These are phyloP conservation scores for Fusarium fujikuroi DNA, from an alignment of 2,329 filamentous ascomycete genomes.

Conservation along the genomic window DNA sequence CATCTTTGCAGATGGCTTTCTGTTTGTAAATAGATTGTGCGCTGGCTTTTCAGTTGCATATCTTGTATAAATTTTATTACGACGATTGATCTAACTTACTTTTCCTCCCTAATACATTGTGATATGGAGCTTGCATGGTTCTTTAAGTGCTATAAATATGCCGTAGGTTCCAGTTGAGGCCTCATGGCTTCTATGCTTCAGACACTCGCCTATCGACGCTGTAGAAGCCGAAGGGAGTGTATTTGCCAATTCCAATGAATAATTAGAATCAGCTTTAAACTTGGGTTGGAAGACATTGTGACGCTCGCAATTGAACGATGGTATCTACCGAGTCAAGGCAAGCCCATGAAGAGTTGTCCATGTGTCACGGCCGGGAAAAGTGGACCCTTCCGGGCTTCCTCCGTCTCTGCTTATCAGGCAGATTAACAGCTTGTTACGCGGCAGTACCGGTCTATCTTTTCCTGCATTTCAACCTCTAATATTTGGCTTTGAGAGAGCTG, in stretches of 20 bases:
- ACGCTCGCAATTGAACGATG: not conserved
- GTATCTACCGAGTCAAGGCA: not conserved
- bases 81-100: conserved; percentile 4
- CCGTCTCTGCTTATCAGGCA: not conserved
- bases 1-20: conserved; percentile 37
- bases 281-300: not conserved
- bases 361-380: not conserved
- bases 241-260: not conserved
- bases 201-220: not conserved
- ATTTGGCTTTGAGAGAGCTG: not conserved
- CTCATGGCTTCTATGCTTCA: not conserved
- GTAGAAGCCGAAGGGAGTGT: not conserved
- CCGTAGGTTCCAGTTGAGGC: not conserved
- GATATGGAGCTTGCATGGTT: not conserved
- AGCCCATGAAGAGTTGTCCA: not conserved
- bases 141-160: not conserved
- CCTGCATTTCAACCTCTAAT: not conserved
- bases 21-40: conserved; percentile 45
- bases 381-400: not conserved
- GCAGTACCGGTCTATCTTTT: not conserved
- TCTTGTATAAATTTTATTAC: conserved; percentile 45
- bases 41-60: conserved; percentile 33
- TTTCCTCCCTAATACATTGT: not conserved
- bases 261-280: not conserved
- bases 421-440: not conserved